Evolutionary conservation across 1,284 basidiomycete genomes (phyloP), one percentile per base, ranked within the genome.

Genomic region (Cryptococcus sp.): DNA sequence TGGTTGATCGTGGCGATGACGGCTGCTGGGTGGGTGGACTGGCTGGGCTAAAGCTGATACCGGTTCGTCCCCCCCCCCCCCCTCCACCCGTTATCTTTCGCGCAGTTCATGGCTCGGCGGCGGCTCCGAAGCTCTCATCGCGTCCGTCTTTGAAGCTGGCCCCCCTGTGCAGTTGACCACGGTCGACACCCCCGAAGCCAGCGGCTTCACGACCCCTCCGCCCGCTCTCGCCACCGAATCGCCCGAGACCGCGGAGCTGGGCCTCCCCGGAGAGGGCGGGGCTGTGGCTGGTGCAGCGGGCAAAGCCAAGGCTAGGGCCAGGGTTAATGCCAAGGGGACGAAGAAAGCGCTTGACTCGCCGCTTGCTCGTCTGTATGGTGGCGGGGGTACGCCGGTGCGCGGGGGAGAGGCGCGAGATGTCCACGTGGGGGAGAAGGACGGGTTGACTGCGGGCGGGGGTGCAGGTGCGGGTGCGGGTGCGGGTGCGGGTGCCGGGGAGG

Each of bases 401-500:
- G 38, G 33, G 15, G n/a, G 18, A 36, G 36, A 44, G 21, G 24
- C 20, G 16, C 38, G 35, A 24, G 36, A 13, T 8, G 16, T 35
- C 8, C 40, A 44, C 8, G 53, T 28, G 13, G 18, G 3, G 12
- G 52, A 21, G 28, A 50, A n/a, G 48, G 38, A 8, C n/a, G n/a
- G n/a, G n/a, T n/a, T n/a, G n/a, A n/a, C n/a, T n/a, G 53, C 18
- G 5, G 48, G 21, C 37, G 40, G 51, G n/a, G 36, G 39, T 13
- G 44, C 33, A 16, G 28, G 24, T 33, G 46, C 47, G 39, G 46
- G 48, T 15, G 76, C 86, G 84, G 12, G 85, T 84, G 18, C 85
- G 85, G 4, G 85, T 84, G 43, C 37, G 18, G 46, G 51, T 36
- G 21, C 24, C n/a, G 53, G 21, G 45, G 62, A 60, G 46, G 60